A percentile compares a stretch with the other conserved stretches of the same genome.
Evolutionary conservation across 2,329 filamentous ascomycete species (phyloP).

Genomic region (Mycosphaerella sp.): DNA sequence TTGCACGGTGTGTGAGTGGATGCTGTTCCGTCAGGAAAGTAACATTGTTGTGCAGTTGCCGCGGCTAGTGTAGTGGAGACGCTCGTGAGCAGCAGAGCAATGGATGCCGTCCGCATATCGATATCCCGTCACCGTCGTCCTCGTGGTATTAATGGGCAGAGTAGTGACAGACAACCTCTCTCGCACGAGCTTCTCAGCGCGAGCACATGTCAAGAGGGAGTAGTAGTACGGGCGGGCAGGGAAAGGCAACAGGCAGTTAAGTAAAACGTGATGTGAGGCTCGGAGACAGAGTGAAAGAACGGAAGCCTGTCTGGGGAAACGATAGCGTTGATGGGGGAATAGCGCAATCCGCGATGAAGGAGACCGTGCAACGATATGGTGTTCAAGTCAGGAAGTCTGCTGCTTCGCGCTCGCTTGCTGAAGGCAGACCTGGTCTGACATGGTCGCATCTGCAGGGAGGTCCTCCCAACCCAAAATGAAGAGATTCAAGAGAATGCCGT

Average conservation of each 20-base stretch:
- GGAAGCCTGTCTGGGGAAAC: neutral
- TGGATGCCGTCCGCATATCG: slow-evolving; percentile 2
- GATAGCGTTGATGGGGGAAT: neutral
- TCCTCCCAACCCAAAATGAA: slow-evolving; percentile 11
- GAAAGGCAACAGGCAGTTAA: neutral
- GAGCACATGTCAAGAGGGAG: neutral
- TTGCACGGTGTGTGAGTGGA: slow-evolving; percentile 18
- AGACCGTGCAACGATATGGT: slow-evolving; percentile 1
- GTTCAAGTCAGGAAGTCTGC: slow-evolving; percentile 1
- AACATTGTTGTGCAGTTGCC: slow-evolving; percentile 13
- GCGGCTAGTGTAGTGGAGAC: neutral
- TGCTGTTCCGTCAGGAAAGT: slow-evolving; percentile 16
- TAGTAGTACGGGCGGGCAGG: too few species aligned
- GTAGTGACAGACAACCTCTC: neutral
- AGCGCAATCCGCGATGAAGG: slow-evolving; percentile 1
- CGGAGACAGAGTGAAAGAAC: neutral
- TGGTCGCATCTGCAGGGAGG: slow-evolving; percentile 1
- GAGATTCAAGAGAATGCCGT: slow-evolving; percentile 6
- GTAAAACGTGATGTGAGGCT: neutral
- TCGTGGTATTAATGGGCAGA: neutral
- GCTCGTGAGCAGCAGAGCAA: neutral
- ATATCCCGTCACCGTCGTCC: neutral
- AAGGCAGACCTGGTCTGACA: slow-evolving; percentile 3
- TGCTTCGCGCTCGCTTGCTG: neutral
- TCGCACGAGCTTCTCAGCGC: neutral